Evolutionary conservation across 2,329 filamentous ascomycete genomes (phyloP), one percentile per base, ranked within the genome.

Genomic region (Corinectria fuckeliana): DNA sequence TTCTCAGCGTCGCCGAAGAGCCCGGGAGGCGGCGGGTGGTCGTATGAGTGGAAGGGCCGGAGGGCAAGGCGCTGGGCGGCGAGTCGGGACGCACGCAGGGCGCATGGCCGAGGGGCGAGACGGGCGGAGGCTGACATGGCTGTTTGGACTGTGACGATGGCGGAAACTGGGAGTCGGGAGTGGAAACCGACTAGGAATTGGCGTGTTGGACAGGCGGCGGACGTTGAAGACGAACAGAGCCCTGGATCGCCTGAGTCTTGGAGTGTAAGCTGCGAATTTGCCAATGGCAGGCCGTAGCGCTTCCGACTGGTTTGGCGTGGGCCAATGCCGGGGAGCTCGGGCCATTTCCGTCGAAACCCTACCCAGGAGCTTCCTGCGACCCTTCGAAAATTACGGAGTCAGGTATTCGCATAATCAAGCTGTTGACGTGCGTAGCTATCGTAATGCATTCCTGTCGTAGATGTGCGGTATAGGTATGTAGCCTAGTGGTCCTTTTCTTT

Each of bases 1-100:
- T 83, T 80, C 80, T 97, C 92, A 74, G 85, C 82, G 62, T 81
- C 76, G 71, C 83, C 87, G 81, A 92, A 96, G 62, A 85, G 82
- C 34, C 77, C 77, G 13, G 86, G 80, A 6, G 83, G 71, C 1
- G 86, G 81, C 21, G 76, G 76, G 72, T 92, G 89, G 71, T 91
- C 85, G 76, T 88, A 82, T 61, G 91, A 93, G 78, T 95, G 91
- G 80, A 93, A 95, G 51, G 71, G 42, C 50, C 61, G 69, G 50
- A 49, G 45, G 45, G 56, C 34, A 10, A 63, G 52, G 38, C 42
- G 49, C 11, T 57, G 65, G n/a, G 54, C n/a, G 42, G 47, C 39
- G 30, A 69, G 51, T 38, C 60, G 61, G 23, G 61, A 53, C 21
- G 44, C 26, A 21, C 58, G 64, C 36, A 66, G 26, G 55, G 56